Conservation (phyloP, 2,329 filamentous ascomycete species). For the Calonectria henricotiae region DNA sequence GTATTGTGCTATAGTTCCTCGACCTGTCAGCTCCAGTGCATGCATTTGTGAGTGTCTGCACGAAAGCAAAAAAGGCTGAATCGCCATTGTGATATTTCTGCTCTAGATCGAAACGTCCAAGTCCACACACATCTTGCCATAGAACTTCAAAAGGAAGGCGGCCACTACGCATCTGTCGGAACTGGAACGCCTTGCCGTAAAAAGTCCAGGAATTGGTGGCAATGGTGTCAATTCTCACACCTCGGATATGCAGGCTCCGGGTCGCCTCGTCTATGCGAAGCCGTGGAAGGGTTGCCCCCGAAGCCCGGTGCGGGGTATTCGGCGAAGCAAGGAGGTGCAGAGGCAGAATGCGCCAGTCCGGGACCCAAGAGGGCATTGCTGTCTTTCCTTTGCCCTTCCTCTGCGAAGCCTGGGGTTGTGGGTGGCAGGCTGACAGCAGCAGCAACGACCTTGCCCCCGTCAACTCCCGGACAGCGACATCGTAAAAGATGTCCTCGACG, state of each 20-base stretch:
- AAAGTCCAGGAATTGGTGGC: conserved; percentile 52
- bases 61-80: conserved; percentile 55
- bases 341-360: conserved; percentile 58
- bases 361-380: conserved; percentile 58
- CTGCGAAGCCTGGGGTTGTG: conserved; percentile 36
- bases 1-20: conserved; percentile 49
- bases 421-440: conserved; percentile 54
- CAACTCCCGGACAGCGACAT: conserved; percentile 55
- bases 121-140: conserved; percentile 53
- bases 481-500: conserved; percentile 56
- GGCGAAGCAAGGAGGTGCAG: conserved; percentile 56
- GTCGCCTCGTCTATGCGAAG: conserved; percentile 51
- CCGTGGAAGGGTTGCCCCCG: conserved; percentile 49
- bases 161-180: conserved; percentile 37
- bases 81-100: conserved; percentile 51
- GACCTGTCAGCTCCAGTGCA: conserved; percentile 53
- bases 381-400: conserved; percentile 29
- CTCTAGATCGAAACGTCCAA: conserved; percentile 49
- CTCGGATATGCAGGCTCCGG: conserved; percentile 51
- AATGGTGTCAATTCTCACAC: conserved; percentile 52
- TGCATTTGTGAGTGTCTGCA: conserved; percentile 58
- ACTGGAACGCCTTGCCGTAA: conserved; percentile 55
- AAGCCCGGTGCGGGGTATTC: conserved; percentile 54
- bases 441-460: conserved; percentile 52
- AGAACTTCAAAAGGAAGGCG: conserved; percentile 53